Percentiles rank a stretch among this genome's conserved stretches.
Conservation (phyloP, 2,329 filamentous ascomycete genomes). For the Rutstroemia sp. region DNA sequence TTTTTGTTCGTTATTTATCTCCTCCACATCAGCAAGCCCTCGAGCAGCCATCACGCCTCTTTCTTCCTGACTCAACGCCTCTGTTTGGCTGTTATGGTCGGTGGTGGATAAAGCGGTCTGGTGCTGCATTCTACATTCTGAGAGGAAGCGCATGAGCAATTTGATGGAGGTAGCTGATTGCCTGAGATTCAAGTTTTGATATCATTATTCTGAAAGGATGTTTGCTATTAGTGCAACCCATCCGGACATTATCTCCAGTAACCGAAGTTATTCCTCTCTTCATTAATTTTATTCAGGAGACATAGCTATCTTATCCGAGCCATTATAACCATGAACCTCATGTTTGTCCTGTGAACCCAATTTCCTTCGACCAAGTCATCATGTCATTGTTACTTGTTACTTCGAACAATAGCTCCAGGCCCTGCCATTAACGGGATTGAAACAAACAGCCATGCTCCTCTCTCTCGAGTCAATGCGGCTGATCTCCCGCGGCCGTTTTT, state of each 20-base stretch:
- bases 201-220: background rate
- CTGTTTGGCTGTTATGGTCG: too few species aligned
- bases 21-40: background rate
- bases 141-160: too few species aligned
- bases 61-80: background rate
- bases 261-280: background rate
- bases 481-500: too few species aligned
- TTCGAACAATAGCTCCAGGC: too few species aligned
- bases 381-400: background rate
- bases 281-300: background rate
- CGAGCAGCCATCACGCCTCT: background rate
- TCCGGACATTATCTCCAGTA: background rate
- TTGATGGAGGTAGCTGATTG: too few species aligned
- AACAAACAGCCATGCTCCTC: background rate
- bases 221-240: background rate
- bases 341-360: constrained; percentile 1
- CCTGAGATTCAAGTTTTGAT: background rate
- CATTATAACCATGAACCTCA: background rate
- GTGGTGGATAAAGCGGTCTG: too few species aligned
- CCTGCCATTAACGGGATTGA: background rate
- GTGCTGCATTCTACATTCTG: too few species aligned
- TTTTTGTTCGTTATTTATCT: background rate
- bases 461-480: too few species aligned
- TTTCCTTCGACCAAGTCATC: background rate
- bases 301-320: background rate